These are phyloP conservation scores for Zasmidium cellare DNA, from an alignment of 2,329 filamentous ascomycete genomes.

Conservation along the genomic window DNA sequence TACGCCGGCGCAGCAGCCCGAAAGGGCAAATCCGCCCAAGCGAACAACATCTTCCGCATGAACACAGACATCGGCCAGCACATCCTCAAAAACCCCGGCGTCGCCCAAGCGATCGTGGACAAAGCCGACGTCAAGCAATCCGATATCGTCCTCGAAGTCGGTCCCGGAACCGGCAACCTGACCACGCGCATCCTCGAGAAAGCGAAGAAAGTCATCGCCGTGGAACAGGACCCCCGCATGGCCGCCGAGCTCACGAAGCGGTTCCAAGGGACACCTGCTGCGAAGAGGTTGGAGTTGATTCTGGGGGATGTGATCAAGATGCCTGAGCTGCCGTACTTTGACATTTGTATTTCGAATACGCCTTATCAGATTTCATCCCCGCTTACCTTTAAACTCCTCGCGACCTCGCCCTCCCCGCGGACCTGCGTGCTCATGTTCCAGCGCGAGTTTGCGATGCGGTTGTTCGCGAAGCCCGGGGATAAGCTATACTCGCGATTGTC, in stretches of 20 bases:
- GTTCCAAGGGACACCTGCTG: constrained; percentile 83
- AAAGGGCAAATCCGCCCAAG: constrained; percentile 47
- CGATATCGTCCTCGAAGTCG: constrained; percentile 86
- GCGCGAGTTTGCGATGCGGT: constrained; percentile 85
- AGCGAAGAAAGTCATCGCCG: constrained; percentile 78
- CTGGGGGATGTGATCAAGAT: constrained; percentile 90
- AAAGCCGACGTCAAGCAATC: constrained; percentile 91
- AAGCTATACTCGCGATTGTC: constrained; percentile 86
- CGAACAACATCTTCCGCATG: constrained; percentile 95
- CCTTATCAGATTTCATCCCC: constrained; percentile 83
- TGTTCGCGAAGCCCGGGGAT: constrained; percentile 86
- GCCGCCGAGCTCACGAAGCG: constrained; percentile 91
- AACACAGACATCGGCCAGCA: constrained; percentile 89
- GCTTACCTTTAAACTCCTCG: constrained; percentile 85
- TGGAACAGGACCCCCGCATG: constrained; percentile 96
- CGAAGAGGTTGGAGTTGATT: constrained; percentile 81
- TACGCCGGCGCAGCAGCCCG: constrained; percentile 45
- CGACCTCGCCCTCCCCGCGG: constrained; percentile 76
- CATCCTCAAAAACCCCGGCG: constrained; percentile 88
- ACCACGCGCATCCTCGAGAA: constrained; percentile 87
- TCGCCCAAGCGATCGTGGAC: constrained; percentile 77
- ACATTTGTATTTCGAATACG: constrained; percentile 81
- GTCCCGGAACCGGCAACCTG: constrained; percentile 84
- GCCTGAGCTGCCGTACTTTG: constrained; percentile 73
- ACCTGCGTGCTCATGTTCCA: constrained; percentile 94